A percentile compares a stretch with the other conserved stretches of the same genome.
Evolutionary conservation across 176 grass and related monocot species (phyloP).

Genomic region (Puya raimondii): DNA sequence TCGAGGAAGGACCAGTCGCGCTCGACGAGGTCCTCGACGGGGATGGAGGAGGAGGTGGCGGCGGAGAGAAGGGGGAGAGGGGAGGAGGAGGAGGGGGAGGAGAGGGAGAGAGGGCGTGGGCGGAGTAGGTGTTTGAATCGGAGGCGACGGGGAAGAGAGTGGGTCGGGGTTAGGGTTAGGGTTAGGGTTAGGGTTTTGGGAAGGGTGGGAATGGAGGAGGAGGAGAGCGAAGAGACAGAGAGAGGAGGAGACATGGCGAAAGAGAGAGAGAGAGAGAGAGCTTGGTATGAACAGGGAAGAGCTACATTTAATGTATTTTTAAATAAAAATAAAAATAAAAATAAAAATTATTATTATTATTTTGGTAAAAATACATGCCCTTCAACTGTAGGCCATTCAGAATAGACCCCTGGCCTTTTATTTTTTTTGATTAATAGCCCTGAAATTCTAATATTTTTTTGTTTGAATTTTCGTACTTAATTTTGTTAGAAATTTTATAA

Average conservation of each 20-base stretch:
- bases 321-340: too few species aligned
- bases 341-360: too few species aligned
- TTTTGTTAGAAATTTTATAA: too few species aligned
- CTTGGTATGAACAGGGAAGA: too few species aligned
- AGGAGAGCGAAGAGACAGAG: conserved; percentile 22
- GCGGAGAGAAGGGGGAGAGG: conserved; percentile 5
- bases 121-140: not conserved
- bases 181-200: not conserved
- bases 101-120: conserved; percentile 15
- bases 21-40: conserved; percentile 58
- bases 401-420: too few species aligned
- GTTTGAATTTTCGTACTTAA: too few species aligned
- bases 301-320: too few species aligned
- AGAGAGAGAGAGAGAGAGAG: not conserved
- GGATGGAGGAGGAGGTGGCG: conserved; percentile 23
- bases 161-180: not conserved
- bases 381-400: too few species aligned
- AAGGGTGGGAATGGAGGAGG: not conserved
- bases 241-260: conserved; percentile 10
- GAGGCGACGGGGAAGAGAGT: not conserved
- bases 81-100: conserved; percentile 6
- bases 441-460: too few species aligned
- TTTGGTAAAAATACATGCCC: too few species aligned
- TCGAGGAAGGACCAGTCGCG: conserved; percentile 87
- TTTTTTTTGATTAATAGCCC: too few species aligned